phyloP scores from a whole-genome alignment of 805 yeast genomes.

The Lipomyces kockii region DNA sequence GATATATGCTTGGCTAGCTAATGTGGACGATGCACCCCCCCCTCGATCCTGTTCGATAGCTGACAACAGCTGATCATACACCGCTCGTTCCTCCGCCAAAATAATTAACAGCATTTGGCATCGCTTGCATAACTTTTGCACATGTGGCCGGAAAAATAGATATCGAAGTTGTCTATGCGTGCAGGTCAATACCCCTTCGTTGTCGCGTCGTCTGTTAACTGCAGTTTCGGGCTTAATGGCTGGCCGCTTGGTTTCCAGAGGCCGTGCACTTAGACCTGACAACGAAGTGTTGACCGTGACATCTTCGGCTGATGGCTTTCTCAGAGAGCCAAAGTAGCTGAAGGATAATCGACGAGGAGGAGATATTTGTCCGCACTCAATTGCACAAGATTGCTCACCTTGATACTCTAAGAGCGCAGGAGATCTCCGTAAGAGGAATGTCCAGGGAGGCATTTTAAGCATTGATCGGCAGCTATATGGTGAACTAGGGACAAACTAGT shows the following conservation, averaged over 20 bases:
- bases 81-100: not conserved
- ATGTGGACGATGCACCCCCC: not conserved
- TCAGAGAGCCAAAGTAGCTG: not conserved
- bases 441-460: not conserved
- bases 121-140: not conserved
- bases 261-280: not conserved
- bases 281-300: not conserved
- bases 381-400: not conserved
- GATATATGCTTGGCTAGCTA: not conserved
- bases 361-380: not conserved
- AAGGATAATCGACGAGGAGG: not conserved
- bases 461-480: not conserved
- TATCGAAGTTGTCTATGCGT: not conserved
- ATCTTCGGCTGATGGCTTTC: not conserved
- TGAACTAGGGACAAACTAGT: not conserved
- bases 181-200: not conserved
- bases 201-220: not conserved
- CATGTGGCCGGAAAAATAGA: not conserved
- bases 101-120: not conserved
- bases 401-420: not conserved
- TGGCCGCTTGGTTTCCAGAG: not conserved
- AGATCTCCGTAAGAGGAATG: not conserved
- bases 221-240: not conserved
- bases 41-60: not conserved
- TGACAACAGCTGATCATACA: not conserved